These are phyloP conservation scores for Paramyrothecium sp. DNA, from an alignment of 2,329 filamentous ascomycete genomes.

Conservation along the genomic window DNA sequence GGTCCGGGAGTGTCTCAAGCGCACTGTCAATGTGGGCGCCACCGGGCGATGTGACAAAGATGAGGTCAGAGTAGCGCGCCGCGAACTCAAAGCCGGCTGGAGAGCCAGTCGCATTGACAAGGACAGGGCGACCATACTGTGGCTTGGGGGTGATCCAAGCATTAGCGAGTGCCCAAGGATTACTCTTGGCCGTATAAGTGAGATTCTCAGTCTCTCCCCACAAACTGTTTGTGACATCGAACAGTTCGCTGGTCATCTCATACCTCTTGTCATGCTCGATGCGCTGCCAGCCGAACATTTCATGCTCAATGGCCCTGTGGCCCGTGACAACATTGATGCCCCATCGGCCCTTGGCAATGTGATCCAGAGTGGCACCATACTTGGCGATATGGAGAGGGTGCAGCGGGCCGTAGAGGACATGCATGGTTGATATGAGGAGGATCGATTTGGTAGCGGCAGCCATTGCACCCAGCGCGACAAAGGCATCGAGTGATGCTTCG, in stretches of 20 bases:
- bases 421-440: neutral
- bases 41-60: neutral
- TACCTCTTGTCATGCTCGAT: neutral
- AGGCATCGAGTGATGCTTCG: neutral
- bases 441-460: neutral
- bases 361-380: neutral
- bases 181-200: neutral
- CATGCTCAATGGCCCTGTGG: neutral
- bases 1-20: neutral
- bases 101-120: neutral
- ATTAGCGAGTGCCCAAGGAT: neutral
- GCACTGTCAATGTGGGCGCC: neutral
- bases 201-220: neutral
- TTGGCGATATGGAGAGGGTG: neutral
- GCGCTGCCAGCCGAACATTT: neutral
- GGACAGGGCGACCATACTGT: neutral
- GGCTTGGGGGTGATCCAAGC: neutral
- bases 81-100: neutral
- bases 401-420: neutral
- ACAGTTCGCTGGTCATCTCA: neutral
- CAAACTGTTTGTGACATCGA: neutral
- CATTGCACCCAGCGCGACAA: neutral
- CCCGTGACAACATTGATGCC: neutral
- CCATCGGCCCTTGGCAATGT: neutral
- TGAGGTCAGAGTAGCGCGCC: neutral